Conservation (phyloP, 345 rosid genomes). For the Rhizophora mangle region DNA sequence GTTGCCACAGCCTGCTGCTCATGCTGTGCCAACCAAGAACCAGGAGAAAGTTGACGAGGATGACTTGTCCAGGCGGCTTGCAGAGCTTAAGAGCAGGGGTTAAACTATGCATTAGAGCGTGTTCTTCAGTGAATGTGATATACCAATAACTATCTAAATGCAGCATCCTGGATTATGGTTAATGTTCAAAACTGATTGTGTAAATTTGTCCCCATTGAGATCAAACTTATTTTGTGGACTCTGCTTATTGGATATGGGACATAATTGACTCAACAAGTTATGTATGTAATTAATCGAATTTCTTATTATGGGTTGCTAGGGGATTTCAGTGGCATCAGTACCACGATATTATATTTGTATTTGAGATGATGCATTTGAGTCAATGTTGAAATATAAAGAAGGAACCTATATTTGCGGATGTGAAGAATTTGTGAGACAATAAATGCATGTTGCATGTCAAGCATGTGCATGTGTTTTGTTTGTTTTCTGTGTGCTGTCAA, state of each 20-base stretch:
- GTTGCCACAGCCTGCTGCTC: slow-evolving; percentile 91
- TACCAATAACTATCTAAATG: not conserved
- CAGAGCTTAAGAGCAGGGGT: slow-evolving; percentile 91
- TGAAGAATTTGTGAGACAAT: no score
- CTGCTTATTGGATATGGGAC: slow-evolving; percentile 4
- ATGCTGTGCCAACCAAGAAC: slow-evolving; percentile 70
- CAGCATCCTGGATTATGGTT: slow-evolving; percentile 6
- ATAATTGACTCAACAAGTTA: not conserved
- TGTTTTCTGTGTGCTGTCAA: no score
- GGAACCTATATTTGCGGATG: no score
- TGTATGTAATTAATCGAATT: not conserved
- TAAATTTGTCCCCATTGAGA: slow-evolving; percentile 13
- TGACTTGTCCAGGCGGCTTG: slow-evolving; percentile 92
- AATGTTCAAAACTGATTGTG: slow-evolving; percentile 3
- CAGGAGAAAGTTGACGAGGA: slow-evolving; percentile 97
- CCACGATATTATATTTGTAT: not conserved
- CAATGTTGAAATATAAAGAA: no score
- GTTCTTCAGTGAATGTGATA: not conserved
- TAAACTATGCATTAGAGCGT: slow-evolving; percentile 19
- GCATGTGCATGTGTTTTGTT: no score
- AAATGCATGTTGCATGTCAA: no score
- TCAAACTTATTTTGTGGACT: slow-evolving; percentile 6
- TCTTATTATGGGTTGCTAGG: not conserved
- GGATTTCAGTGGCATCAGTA: not conserved
- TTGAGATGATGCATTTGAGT: not conserved